phyloP scores from a whole-genome alignment of 164 flowering plant genomes.

The Brasenia schreberi region DNA sequence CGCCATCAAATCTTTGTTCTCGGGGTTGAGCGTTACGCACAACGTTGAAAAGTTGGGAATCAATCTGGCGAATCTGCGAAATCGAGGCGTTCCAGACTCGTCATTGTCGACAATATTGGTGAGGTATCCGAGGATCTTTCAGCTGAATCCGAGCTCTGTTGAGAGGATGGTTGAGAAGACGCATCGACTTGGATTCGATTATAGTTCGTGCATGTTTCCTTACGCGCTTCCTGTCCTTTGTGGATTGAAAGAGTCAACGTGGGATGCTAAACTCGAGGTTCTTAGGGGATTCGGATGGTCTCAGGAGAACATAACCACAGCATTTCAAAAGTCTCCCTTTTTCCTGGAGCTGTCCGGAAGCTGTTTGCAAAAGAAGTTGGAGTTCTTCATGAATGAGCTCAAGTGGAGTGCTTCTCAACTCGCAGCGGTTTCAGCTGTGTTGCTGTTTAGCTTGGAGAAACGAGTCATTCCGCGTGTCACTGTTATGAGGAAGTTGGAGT shows the following conservation, averaged over 20 bases:
- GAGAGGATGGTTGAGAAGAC: not conserved
- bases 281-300: slow-evolving; percentile 11
- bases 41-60: too few relatives aligned
- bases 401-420: not conserved
- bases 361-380: slow-evolving; percentile 4
- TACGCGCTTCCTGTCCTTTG: slow-evolving; percentile 1
- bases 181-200: slow-evolving; percentile 3
- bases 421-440: not conserved
- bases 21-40: not conserved
- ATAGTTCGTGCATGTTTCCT: slow-evolving; percentile 4
- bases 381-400: slow-evolving; percentile 6
- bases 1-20: slow-evolving; percentile 2
- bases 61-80: slow-evolving; percentile 1
- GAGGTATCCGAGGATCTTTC: not conserved
- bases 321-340: slow-evolving; percentile 6
- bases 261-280: slow-evolving; percentile 4
- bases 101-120: not conserved
- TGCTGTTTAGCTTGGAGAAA: slow-evolving; percentile 4
- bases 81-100: not conserved
- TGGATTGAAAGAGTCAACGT: not conserved
- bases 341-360: slow-evolving; percentile 4
- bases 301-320: slow-evolving; percentile 4
- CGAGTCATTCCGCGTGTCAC: slow-evolving; percentile 4
- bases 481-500: slow-evolving; percentile 4
- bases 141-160: not conserved